Evolutionary conservation across 805 yeast genomes (phyloP).

Genomic region (Jamesozyma hellenica): DNA sequence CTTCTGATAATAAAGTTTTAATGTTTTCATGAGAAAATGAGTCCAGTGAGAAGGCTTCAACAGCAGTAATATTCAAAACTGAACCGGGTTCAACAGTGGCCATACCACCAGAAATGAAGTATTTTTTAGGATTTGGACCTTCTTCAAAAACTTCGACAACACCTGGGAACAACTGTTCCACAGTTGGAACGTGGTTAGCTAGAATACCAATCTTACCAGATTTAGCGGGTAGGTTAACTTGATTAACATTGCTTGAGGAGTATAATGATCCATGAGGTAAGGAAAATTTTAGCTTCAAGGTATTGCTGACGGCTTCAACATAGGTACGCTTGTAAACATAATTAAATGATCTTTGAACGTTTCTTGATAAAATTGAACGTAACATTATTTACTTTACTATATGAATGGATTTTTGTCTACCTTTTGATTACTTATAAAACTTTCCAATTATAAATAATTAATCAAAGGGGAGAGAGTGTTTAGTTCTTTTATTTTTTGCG

Average conservation of each 20-base stretch:
- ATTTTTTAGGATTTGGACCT: conserved; percentile 58
- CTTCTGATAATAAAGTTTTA: conserved; percentile 77
- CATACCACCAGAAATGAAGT: conserved; percentile 90
- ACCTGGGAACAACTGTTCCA: conserved; percentile 95
- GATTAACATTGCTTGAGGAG: conserved; percentile 39
- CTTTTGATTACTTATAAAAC: too few relatives aligned
- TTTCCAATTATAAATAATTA: too few relatives aligned
- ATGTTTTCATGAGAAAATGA: conserved; percentile 74
- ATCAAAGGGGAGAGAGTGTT: too few relatives aligned
- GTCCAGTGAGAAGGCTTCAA: conserved; percentile 89
- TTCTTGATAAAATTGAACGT: conserved; percentile 26
- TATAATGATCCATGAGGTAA: conserved; percentile 73
- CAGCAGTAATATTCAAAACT: conserved; percentile 78
- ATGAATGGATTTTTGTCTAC: too few relatives aligned
- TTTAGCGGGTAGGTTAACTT: conserved; percentile 92
- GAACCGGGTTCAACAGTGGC: conserved; percentile 95
- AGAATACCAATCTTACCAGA: conserved; percentile 95
- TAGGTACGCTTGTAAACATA: conserved; percentile 63
- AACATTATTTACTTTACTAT: conserved; percentile 21
- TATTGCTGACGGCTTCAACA: conserved; percentile 57
- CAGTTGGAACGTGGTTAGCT: conserved; percentile 95
- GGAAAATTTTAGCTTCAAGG: conserved; percentile 77
- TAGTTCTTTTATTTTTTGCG: too few relatives aligned
- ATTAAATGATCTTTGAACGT: conserved; percentile 11
- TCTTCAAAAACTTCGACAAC: conserved; percentile 82